Evolutionary conservation across 2,329 filamentous ascomycete species (phyloP), one percentile per base, ranked within the genome.

Genomic region (Cladosporium sp.): DNA sequence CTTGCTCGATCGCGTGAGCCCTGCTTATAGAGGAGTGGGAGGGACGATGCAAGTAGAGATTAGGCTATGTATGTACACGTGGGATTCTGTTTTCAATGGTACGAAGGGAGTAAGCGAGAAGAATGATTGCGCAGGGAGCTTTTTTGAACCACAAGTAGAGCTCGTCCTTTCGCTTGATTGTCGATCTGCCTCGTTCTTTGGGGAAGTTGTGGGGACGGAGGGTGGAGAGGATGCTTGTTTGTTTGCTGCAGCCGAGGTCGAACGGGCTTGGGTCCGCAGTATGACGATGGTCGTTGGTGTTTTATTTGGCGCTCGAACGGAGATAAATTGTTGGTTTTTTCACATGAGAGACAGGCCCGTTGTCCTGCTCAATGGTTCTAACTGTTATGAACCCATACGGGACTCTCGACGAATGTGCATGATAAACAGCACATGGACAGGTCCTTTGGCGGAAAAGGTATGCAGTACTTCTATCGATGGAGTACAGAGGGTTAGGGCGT

Each of bases 121-220:
- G 37, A 59, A 28, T 7, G 12, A n/a, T 11, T 29, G 35, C 26
- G 56, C 12, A 16, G 26, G 21, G 40, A 46, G 40, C 40, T 46
- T 44, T 4, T 3, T 8, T 8, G 7, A 35, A 14, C 12, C 35
- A 46, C 31, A 46, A 21, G 23, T 59, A 18, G 26, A 59, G 56
- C 37, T 44, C 37, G 33, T n/a, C 23, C 37, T 40, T 23, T 31
- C n/a, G 33, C 56, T 44, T 35, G 56, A 18, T 46, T 31, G 56
- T 21, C 35, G 56, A 59, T 59, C 56, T 28, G 23, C 14, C n/a
- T 33, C 23, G 29, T 62, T 46, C 35, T 55, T 29, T 55, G 61
- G 61, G 61, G 33, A 63, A 56, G 14, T 28, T 44, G 61, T 63
- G 61, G 61, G 61, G 61, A 44, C 21, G n/a, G 35, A 56, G 44